phyloP scores from a whole-genome alignment of 352 stramenopile genomes.

The Ophiocytium majus region DNA sequence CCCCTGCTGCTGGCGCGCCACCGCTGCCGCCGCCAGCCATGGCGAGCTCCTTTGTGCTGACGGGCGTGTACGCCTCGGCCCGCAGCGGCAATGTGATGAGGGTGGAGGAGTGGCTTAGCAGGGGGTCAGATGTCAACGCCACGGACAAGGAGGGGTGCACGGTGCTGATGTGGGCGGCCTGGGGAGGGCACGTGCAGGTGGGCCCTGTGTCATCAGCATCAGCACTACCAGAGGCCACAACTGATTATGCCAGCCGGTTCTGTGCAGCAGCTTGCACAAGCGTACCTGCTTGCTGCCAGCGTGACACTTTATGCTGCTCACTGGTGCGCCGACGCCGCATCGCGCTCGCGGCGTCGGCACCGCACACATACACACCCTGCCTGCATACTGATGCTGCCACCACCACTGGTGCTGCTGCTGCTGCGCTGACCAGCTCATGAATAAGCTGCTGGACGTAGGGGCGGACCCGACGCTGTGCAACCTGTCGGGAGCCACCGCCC shows the following conservation, averaged over 20 bases:
- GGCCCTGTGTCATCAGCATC: too few relatives aligned
- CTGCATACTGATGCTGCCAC: too few relatives aligned
- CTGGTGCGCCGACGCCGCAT: too few relatives aligned
- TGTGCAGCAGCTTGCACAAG: too few relatives aligned
- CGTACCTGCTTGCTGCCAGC: too few relatives aligned
- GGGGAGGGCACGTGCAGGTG: constrained; percentile 47
- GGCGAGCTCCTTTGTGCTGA: constrained; percentile 17
- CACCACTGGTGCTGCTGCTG: too few relatives aligned
- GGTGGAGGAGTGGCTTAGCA: constrained; percentile 44
- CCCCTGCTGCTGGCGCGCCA: neutral
- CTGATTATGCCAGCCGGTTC: too few relatives aligned
- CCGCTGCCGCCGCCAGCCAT: neutral
- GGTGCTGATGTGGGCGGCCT: constrained; percentile 52
- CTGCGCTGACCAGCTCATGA: constrained; percentile 55
- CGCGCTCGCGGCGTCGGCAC: too few relatives aligned
- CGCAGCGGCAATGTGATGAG: neutral
- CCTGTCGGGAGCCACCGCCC: constrained; percentile 43
- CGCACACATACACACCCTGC: too few relatives aligned
- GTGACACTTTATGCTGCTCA: too few relatives aligned
- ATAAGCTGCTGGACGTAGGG: constrained; percentile 48
- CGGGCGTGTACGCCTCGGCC: neutral
- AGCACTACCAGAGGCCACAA: too few relatives aligned
- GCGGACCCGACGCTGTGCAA: constrained; percentile 43
- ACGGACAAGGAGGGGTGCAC: constrained; percentile 51
- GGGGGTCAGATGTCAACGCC: constrained; percentile 47